Evolutionary conservation across 1,284 basidiomycete species (phyloP).

Genomic region (Somion occarium): DNA sequence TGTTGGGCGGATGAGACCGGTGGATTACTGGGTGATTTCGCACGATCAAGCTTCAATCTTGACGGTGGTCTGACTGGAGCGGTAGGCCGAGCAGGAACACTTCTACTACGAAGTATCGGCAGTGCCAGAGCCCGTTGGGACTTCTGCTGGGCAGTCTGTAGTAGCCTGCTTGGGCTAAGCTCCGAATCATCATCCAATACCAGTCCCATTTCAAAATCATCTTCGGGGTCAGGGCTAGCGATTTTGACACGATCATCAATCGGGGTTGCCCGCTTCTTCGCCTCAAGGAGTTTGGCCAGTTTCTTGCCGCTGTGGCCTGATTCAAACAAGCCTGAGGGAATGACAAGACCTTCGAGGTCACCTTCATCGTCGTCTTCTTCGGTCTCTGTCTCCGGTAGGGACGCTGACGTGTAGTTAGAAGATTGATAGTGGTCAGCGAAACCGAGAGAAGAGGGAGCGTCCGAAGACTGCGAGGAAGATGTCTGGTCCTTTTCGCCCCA

Average conservation of each 20-base stretch:
- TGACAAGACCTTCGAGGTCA: conserved; percentile 71
- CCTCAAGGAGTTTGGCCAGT: conserved; percentile 67
- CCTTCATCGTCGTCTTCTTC: conserved; percentile 67
- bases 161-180: conserved; percentile 69
- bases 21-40: conserved; percentile 65
- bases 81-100: conserved; percentile 44
- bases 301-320: conserved; percentile 61
- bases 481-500: conserved; percentile 82
- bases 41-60: conserved; percentile 52
- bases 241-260: conserved; percentile 46
- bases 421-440: conserved; percentile 67
- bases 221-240: conserved; percentile 61
- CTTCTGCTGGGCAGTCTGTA: conserved; percentile 47
- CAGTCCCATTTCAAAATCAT: conserved; percentile 78
- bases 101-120: conserved; percentile 35
- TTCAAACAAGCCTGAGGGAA: conserved; percentile 70
- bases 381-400: conserved; percentile 64
- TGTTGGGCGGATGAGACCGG: conserved; percentile 61
- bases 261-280: conserved; percentile 59
- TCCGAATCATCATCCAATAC: conserved; percentile 77
- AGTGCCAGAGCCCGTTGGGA: conserved; percentile 36
- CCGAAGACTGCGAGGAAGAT: conserved; percentile 76
- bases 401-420: conserved; percentile 64
- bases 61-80: conserved; percentile 53
- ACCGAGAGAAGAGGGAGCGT: conserved; percentile 72